Percentiles rank a stretch among this genome's conserved stretches.
Evolutionary conservation across 2,329 filamentous ascomycete genomes (phyloP).

Genomic region (Verticillium longisporum): DNA sequence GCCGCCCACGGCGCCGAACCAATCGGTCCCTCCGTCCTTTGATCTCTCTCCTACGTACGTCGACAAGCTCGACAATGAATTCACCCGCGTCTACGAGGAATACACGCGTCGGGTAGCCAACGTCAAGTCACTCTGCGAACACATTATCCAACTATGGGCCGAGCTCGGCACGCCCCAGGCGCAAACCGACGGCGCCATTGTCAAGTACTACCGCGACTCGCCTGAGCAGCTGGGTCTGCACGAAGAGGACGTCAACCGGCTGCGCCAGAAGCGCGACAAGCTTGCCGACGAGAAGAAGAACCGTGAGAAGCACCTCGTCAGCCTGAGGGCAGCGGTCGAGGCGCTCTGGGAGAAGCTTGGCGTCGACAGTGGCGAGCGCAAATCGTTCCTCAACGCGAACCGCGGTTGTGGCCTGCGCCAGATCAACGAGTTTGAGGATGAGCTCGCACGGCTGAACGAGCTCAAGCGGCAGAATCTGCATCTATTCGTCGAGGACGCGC

Average conservation of each 20-base stretch:
- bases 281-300: conserved; percentile 81
- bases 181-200: conserved; percentile 80
- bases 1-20: conserved; percentile 72
- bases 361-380: conserved; percentile 75
- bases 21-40: conserved; percentile 73
- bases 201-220: conserved; percentile 82
- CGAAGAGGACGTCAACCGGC: conserved; percentile 70
- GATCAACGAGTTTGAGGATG: conserved; percentile 94
- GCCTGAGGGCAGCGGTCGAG: conserved; percentile 73
- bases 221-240: conserved; percentile 93
- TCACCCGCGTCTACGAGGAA: conserved; percentile 92
- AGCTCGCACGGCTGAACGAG: conserved; percentile 78
- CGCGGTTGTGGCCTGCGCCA: conserved; percentile 84
- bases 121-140: conserved; percentile 69
- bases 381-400: conserved; percentile 78
- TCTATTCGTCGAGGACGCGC: conserved; percentile 89
- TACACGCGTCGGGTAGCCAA: conserved; percentile 76
- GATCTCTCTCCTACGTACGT: conserved; percentile 91
- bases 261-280: conserved; percentile 72
- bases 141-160: conserved; percentile 91
- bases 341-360: conserved; percentile 83
- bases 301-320: conserved; percentile 69
- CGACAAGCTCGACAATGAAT: conserved; percentile 79
- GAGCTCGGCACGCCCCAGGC: conserved; percentile 91
- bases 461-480: conserved; percentile 93